Base-by-base conservation (phyloP, 2,329 filamentous ascomycete species). In the Xylariaceae sp. region DNA sequence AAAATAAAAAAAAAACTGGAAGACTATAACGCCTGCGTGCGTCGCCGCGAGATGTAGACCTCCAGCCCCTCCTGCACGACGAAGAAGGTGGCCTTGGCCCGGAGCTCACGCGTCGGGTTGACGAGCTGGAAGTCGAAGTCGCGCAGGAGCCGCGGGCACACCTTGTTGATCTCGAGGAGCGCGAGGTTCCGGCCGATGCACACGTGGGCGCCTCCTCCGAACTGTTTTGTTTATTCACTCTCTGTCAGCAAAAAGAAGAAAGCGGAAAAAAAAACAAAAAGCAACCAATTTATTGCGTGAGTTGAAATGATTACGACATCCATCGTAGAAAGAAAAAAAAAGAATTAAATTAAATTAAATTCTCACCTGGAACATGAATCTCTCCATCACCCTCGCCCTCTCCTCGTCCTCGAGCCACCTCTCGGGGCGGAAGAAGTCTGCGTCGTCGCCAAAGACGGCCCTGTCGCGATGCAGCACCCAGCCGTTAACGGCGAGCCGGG, bases 141-240 rank as follows among this genome's bases (percentile, higher is more conserved):
- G n/a, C 71, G 57, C 45, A 76, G 56, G 17, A 79, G 59, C 24
- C 72, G 67, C 4, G 73, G 73, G 24, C 76, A 57, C 24, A 78
- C 65, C 62, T 80, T 81, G 60, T 77, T 74, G 50, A 77, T 74
- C 56, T 78, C 74, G 18, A 77, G 57, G 28, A 76, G 58, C 0
- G 71, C 73, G 21, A 78, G 52, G 51, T 76, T 73, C 4, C 70
- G 65, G 14, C 73, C 74, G 42, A 76, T 74, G 52, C 74, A 78
- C 3, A 76, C 55, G 33, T 76, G 70, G 7, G 65, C 65, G 17
- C 74, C 74, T 9, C 68, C 73, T 15, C 74, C 73, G 47, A 78
- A 78, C 67, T 70, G 27, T 9, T 4, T 9, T 9, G 26, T 5
- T 3, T n/a, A 8, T 14, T 13, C 11, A n/a, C 7, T 32, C 21